Evolutionary conservation across 164 flowering plant genomes (phyloP).

Genomic region (Vitis cinerea): DNA sequence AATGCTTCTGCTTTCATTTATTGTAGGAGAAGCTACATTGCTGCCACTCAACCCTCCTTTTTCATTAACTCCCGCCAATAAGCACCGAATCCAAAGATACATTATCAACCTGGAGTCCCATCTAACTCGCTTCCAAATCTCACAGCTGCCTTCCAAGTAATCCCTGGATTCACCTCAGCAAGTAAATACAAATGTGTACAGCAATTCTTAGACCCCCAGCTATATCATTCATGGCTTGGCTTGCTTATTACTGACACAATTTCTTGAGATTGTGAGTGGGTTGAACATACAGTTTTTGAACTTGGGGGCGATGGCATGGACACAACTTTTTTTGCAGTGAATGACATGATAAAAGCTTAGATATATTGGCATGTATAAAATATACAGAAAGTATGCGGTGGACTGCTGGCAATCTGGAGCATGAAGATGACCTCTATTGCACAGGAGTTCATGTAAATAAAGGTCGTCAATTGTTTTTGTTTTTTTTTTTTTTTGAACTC

Average conservation of each 20-base stretch:
- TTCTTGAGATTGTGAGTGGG: background rate
- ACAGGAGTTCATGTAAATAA: slow-evolving; percentile 13
- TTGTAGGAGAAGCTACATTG: slow-evolving; percentile 42
- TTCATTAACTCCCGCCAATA: slow-evolving; percentile 24
- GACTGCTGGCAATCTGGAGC: slow-evolving; percentile 1
- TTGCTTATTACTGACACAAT: background rate
- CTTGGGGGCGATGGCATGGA: background rate
- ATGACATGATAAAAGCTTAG: background rate
- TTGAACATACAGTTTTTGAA: background rate
- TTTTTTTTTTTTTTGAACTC: background rate
- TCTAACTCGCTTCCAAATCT: slow-evolving; percentile 19
- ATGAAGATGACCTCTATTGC: background rate
- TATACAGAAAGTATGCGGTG: slow-evolving; percentile 1
- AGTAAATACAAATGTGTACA: slow-evolving; percentile 22
- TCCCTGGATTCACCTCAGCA: background rate
- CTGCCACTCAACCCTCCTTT: slow-evolving; percentile 53
- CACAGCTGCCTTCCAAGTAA: slow-evolving; percentile 9
- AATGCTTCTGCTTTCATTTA: slow-evolving; percentile 41
- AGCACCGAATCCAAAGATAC: slow-evolving; percentile 39
- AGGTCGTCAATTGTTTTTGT: background rate
- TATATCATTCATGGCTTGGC: background rate
- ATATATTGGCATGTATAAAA: background rate
- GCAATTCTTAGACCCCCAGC: background rate
- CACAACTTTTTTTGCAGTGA: background rate
- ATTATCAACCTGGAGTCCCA: slow-evolving; percentile 33